Percentiles rank a stretch among this genome's conserved stretches.
Evolutionary conservation across 805 yeast genomes (phyloP).

Genomic region (Pichia rugopelliculosa): DNA sequence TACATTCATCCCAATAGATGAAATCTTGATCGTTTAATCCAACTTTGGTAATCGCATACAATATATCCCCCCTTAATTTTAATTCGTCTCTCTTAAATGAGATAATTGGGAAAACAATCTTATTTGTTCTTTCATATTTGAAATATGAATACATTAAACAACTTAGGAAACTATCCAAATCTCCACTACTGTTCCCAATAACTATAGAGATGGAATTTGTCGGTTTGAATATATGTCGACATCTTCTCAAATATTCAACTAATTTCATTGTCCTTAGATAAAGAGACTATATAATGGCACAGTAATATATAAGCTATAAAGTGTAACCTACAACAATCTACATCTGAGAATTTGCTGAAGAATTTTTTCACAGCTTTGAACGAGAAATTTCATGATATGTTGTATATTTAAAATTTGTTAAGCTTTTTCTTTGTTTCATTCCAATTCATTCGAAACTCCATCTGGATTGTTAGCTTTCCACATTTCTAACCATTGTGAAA

Average conservation of each 20-base stretch:
- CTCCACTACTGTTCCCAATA: slow-evolving; percentile 81
- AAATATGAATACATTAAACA: slow-evolving; percentile 64
- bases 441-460: slow-evolving; percentile 47
- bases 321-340: too few species aligned
- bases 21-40: slow-evolving; percentile 43
- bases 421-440: slow-evolving; percentile 14
- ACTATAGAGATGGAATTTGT: slow-evolving; percentile 31
- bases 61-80: slow-evolving; percentile 62
- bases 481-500: slow-evolving; percentile 62
- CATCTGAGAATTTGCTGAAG: too few species aligned
- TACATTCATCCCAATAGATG: slow-evolving; percentile 62
- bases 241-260: neutral
- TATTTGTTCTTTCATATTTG: slow-evolving; percentile 23
- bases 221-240: neutral
- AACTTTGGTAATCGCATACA: slow-evolving; percentile 40
- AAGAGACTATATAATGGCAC: too few species aligned
- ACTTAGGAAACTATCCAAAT: slow-evolving; percentile 72
- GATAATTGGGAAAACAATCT: slow-evolving; percentile 56
- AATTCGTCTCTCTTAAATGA: slow-evolving; percentile 67
- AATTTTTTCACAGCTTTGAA: too few species aligned
- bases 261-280: too few species aligned
- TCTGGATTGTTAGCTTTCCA: slow-evolving; percentile 67
- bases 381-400: too few species aligned
- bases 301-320: too few species aligned
- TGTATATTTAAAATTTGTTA: too few species aligned